Percentiles rank a stretch among this genome's conserved stretches.
phyloP scores from a whole-genome alignment of 1,139 yeast species.

The Kurtzmaniella natalensis region DNA sequence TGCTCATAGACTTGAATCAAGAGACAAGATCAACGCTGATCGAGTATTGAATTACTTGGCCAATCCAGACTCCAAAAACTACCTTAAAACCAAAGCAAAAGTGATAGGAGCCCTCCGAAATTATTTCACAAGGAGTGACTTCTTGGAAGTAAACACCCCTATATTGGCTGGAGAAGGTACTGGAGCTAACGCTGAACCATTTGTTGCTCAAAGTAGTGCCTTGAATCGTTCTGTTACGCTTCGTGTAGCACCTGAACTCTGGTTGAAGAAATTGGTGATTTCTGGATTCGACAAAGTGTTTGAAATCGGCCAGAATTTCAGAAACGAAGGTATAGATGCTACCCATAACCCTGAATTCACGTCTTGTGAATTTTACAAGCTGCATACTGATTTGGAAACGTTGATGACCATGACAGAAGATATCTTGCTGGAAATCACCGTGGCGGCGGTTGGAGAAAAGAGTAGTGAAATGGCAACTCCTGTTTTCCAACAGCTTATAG shows the following conservation, averaged over 20 bases:
- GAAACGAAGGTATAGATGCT: constrained; percentile 90
- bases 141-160: constrained; percentile 87
- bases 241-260: constrained; percentile 91
- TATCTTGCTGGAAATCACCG: constrained; percentile 38
- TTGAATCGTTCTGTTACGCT: constrained; percentile 35
- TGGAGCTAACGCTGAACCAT: constrained; percentile 90
- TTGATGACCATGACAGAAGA: constrained; percentile 63
- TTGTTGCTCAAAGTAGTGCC: constrained; percentile 53
- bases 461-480: constrained; percentile 4
- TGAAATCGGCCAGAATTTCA: constrained; percentile 80
- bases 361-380: constrained; percentile 87
- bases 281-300: constrained; percentile 83
- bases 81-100: constrained; percentile 50
- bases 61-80: constrained; percentile 43
- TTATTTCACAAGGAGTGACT: constrained; percentile 18
- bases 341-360: constrained; percentile 97
- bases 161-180: constrained; percentile 66
- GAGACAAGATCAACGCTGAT: constrained; percentile 57
- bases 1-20: constrained; percentile 52
- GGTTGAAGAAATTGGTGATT: constrained; percentile 80
- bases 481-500: constrained; percentile 9
- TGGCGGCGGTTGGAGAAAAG: constrained; percentile 4
- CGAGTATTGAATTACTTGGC: constrained; percentile 74
- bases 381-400: constrained; percentile 67
- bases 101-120: constrained; percentile 51